Evolutionary conservation across 78 protist genomes (phyloP), one percentile per base, ranked within the genome.

Genomic region (slime mould (Dictyostelium discoideum)): DNA sequence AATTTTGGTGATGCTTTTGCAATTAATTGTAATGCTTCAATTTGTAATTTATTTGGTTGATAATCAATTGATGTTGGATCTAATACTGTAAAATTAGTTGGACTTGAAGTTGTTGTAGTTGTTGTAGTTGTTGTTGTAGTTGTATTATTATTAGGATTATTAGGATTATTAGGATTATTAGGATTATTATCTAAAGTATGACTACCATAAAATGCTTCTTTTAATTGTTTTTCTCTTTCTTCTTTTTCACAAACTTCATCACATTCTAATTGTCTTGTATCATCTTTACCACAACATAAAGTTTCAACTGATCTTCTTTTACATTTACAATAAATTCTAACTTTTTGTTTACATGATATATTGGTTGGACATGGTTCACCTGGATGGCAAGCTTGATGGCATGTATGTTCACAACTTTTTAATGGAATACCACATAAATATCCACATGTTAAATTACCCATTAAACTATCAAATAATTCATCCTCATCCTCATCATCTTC

Each of bases 311-410:
- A 39, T 73, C 90, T 84, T 84, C 97, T 89, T 20, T 79, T 40
- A 60, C 97, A 96, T 74, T 85, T 86, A 84, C 97, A 96, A 42
- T 65, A 87, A 39, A 86, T 60, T 46, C 76, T 81, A 32, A 85
- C 76, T 72, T 86, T 86, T 92, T 86, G 96, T 76, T 86, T 89
- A 50, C 93, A 80, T 1, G 69, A 73, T 48, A n/a, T 73, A 46
- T 78, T 50, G 1, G 69, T 37, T 81, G 98, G 98, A 85, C 98
- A 96, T 48, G 94, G 88, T 42, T 92, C 92, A n/a, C 87, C 94
- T 50, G 98, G 98, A 26, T 96, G 98, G 32, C 98, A 96, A 20
- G 89, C 54, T 39, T 8, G 29, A 29, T 48, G 63, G 29, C 98
- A 96, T 20, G 63, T n/a, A 40, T 96, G 98, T 7, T 44, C 92